Percentiles rank a stretch among this genome's conserved stretches.
Conservation (phyloP, 2,329 filamentous ascomycete genomes). For the Cercospora zeae-maydis region DNA sequence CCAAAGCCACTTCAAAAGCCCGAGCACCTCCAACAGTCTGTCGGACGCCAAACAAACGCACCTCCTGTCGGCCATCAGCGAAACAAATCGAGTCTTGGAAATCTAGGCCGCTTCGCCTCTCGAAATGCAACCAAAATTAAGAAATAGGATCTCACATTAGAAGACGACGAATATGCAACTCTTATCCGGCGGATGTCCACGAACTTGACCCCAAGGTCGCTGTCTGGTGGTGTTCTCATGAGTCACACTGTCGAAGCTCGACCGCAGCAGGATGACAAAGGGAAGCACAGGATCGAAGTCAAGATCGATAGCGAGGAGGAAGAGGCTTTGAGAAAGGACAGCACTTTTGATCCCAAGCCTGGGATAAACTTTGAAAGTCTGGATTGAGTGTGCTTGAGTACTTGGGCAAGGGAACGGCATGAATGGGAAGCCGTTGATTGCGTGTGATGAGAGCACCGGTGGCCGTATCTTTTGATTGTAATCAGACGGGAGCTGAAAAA, state of each 20-base stretch:
- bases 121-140: neutral
- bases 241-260: neutral
- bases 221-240: neutral
- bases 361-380: neutral
- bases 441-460: too few species aligned
- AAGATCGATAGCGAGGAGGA: slow-evolving; percentile 3
- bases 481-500: too few species aligned
- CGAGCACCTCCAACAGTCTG: slow-evolving; percentile 1
- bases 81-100: slow-evolving; percentile 42
- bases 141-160: neutral
- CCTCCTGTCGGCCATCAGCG: slow-evolving; percentile 24
- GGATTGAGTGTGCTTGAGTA: neutral
- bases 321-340: slow-evolving; percentile 6
- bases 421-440: neutral
- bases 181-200: neutral
- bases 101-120: slow-evolving; percentile 22
- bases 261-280: neutral
- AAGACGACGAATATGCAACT: neutral
- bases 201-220: neutral
- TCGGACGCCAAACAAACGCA: slow-evolving; percentile 22
- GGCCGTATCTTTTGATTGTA: too few species aligned
- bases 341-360: slow-evolving; percentile 1
- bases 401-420: neutral
- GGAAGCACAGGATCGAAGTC: slow-evolving; percentile 3
- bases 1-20: slow-evolving; percentile 9